Evolutionary conservation across 2,329 filamentous ascomycete species (phyloP), one percentile per base, ranked within the genome.

Genomic region (Sporothrix brasiliensis): DNA sequence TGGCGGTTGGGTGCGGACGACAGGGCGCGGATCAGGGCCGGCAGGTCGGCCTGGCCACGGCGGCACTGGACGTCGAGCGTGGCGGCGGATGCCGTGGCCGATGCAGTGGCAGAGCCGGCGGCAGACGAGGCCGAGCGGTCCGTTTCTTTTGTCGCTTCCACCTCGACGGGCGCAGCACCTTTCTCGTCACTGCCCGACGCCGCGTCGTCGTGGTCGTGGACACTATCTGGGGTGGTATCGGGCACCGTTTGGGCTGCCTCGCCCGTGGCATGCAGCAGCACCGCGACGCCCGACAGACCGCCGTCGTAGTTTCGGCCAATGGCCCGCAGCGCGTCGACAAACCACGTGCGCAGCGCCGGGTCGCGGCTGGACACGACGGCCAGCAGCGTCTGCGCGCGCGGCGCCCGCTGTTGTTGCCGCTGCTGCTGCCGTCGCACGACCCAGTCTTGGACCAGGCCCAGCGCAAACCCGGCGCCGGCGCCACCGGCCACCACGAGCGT

Each of bases 401-500:
- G 1, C 3, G 47, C 11, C 7, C 4, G 2, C 39, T n/a, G n/a
- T n/a, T n/a, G n/a, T n/a, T n/a, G 27, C 10, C 19, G 27, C 39
- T 27, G 14, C 1, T 49, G 14, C 65, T 30, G 34, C n/a, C 44
- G 60, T 34, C 19, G 70, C 49, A 14, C 68, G 2, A 80, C 70
- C 19, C 76, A 77, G 9, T 81, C 78, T 74, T 85, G 82, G 10
- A 86, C 77, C 5, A 88, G 77, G 0, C 82, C 80, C 0, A 89
- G 75, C 1, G 82, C 81, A 76, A 84, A 86, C 0, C 85, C 85
- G 2, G 83, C 84, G 1, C 87, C 87, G 0, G 87, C 85, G 0
- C 87, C 87, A 11, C 87, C 86, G 0, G 84, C 83, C 4, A 88
- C 76, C 19, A 88, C 76, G 0, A 89, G 75, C 0, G 79, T 76